Evolutionary conservation across 768 basidiomycete genomes (phyloP), one percentile per base, ranked within the genome.

Genomic region (Lactarius trivialis): DNA sequence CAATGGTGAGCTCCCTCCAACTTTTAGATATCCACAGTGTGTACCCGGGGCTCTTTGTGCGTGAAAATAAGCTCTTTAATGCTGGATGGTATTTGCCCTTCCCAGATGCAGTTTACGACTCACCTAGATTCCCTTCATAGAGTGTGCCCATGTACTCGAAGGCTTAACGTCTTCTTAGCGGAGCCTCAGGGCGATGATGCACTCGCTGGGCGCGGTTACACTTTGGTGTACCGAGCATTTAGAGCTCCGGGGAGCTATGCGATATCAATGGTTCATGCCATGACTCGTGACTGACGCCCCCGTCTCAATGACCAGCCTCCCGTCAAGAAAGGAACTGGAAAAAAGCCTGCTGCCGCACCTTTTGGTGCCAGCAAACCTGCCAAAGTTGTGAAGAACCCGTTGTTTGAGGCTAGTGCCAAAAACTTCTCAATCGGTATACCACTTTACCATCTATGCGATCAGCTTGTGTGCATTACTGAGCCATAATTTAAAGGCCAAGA

Each of bases 221-320:
- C 52, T 41, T 66, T 49, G 32, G 62, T 55, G 49, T 68, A 57
- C 60, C 54, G 49, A 65, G 69, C 67, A 70, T 73, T 24, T 81
- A 81, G 79, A 81, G 79, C 80, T 81, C 80, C 80, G 81, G 76
- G 78, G 71, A 72, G 69, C 72, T 63, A 36, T 62, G 70, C 72
- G 67, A 71, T 70, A 74, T 69, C 69, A 67, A 68, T 64, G 72
- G 71, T 66, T 68, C 65, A 37, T 55, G 63, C 67, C 65, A 58
- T 69, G 71, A 60, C 62, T 52, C 56, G 48, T 65, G 68, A 67
- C 72, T 78, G 64, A 77, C 81, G 72, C 61, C 73, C 76, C 85
- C 87, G 88, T 86, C 89, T 91, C 90, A 82, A 91, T 91, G 89
- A 91, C 89, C 89, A 91, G 90, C 86, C 82, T 64, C 78, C 87